Percentiles rank a stretch among this genome's conserved stretches.
phyloP scores from a whole-genome alignment of 768 basidiomycete species.

The Tylopilus sp. region DNA sequence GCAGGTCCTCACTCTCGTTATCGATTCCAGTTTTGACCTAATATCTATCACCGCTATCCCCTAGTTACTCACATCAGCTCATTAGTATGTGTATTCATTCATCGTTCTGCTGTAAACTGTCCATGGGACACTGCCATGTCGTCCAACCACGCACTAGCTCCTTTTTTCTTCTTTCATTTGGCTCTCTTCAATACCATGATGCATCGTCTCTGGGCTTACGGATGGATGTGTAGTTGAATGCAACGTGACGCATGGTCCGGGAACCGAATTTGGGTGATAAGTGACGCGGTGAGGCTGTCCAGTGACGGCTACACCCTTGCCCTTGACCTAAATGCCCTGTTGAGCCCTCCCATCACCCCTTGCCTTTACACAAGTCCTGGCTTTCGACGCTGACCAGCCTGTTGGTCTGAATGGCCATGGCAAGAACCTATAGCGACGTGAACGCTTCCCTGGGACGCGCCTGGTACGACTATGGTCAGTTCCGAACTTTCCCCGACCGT shows the following conservation, averaged over 20 bases:
- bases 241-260: neutral
- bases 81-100: constrained; percentile 31
- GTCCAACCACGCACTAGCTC: constrained; percentile 24
- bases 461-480: constrained; percentile 64
- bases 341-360: constrained; percentile 17
- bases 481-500: neutral
- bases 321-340: constrained; percentile 25
- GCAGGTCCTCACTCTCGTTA: constrained; percentile 20
- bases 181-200: constrained; percentile 17
- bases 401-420: constrained; percentile 31
- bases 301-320: constrained; percentile 3
- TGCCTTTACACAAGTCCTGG: constrained; percentile 14
- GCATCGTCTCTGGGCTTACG: constrained; percentile 8
- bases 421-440: constrained; percentile 53
- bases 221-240: neutral
- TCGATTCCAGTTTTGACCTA: constrained; percentile 17
- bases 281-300: constrained; percentile 17
- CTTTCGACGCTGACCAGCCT: constrained; percentile 15
- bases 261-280: neutral
- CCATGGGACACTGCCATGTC: constrained; percentile 24
- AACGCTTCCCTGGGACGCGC: constrained; percentile 53
- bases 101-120: constrained; percentile 24
- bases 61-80: constrained; percentile 23
- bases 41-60: constrained; percentile 28
- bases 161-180: constrained; percentile 1